These are phyloP conservation scores for Neonothopanus nambi DNA, from an alignment of 1,284 basidiomycete genomes.

Conservation along the genomic window DNA sequence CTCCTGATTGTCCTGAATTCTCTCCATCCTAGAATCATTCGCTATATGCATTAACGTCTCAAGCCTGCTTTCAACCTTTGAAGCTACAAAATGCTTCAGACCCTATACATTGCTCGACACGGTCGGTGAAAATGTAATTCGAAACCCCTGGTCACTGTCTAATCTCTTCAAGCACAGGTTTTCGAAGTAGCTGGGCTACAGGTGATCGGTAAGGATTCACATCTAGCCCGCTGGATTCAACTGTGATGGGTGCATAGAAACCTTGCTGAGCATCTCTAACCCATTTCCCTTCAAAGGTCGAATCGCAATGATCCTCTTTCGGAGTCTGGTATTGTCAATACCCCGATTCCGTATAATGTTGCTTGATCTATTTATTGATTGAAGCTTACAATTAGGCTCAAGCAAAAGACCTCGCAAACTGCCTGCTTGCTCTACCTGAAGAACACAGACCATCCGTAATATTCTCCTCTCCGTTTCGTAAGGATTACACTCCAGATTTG, in stretches of 20 bases:
- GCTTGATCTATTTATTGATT: not conserved
- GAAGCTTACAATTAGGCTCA: too few relatives aligned
- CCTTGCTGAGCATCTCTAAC: not conserved
- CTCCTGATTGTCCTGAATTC: too few relatives aligned
- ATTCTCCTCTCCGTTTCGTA: constrained; percentile 79
- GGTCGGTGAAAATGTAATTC: constrained; percentile 41
- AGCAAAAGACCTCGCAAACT: constrained; percentile 68
- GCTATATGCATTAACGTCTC: too few relatives aligned
- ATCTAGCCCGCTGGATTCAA: not conserved
- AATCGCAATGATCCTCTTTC: constrained; percentile 8
- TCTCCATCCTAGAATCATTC: too few relatives aligned
- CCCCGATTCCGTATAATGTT: not conserved
- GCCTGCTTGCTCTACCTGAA: constrained; percentile 64
- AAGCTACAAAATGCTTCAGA: constrained; percentile 51
- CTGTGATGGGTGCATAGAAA: not conserved
- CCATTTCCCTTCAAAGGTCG: not conserved
- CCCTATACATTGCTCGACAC: constrained; percentile 80
- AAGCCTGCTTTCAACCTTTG: too few relatives aligned
- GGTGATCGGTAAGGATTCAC: constrained; percentile 52
- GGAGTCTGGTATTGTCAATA: constrained; percentile 3
- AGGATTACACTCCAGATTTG: constrained; percentile 25
- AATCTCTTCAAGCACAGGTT: constrained; percentile 47
- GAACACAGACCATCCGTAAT: constrained; percentile 74
- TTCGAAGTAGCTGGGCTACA: constrained; percentile 72
- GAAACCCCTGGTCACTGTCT: not conserved